Evolutionary conservation across 176 grass and related monocot species (phyloP).

Genomic region (Rhynchospora breviuscula): DNA sequence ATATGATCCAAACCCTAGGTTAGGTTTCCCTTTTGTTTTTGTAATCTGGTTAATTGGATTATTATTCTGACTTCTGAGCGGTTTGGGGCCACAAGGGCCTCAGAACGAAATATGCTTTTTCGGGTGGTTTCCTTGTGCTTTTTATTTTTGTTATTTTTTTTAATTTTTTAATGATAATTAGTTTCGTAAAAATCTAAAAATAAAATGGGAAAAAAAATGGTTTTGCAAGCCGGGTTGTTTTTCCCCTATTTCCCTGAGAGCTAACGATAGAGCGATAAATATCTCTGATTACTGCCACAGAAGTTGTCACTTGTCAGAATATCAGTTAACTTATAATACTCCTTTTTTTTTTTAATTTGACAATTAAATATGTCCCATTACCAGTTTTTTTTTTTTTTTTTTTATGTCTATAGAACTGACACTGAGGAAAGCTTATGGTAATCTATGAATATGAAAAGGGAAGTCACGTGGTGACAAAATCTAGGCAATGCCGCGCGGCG

Average conservation of each 20-base stretch:
- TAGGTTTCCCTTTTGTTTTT: neutral
- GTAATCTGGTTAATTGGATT: neutral
- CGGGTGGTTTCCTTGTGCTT: neutral
- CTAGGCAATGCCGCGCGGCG: too few species aligned
- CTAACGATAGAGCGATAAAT: too few species aligned
- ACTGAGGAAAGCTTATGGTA: too few species aligned
- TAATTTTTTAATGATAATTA: neutral
- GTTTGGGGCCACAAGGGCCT: neutral
- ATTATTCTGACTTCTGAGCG: too few species aligned
- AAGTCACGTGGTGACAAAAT: neutral
- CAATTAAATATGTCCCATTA: too few species aligned
- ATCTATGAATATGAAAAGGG: too few species aligned
- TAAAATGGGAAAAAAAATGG: neutral
- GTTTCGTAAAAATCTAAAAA: neutral
- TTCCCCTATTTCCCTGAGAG: neutral
- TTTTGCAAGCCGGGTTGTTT: neutral
- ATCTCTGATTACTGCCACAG: too few species aligned
- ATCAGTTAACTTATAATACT: too few species aligned
- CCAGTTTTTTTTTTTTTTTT: too few species aligned
- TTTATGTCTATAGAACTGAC: too few species aligned
- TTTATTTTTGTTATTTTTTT: neutral
- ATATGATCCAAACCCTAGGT: slow-evolving; percentile 25
- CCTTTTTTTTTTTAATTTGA: too few species aligned
- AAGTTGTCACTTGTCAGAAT: too few species aligned
- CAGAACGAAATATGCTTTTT: neutral